Evolutionary conservation across 306 rosid species (phyloP), one percentile per base, ranked within the genome.

Genomic region (Astragalus glycyphyllos): DNA sequence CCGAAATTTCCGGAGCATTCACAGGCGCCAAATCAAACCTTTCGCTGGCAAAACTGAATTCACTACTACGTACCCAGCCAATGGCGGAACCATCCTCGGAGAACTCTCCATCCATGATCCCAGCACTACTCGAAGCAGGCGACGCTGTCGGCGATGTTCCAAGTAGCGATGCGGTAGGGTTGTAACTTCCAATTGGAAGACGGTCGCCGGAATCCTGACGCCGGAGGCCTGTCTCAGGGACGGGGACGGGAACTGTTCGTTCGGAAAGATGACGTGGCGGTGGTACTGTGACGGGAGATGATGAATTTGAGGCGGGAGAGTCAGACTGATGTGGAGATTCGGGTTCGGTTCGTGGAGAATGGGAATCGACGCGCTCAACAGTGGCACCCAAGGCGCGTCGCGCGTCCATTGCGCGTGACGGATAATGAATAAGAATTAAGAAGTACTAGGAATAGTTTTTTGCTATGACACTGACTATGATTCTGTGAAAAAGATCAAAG

Each of bases 341-440:
- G 7, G 79, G 16, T 2, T 54, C 73, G n/a, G 80, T 4, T 7
- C 49, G 67, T 32, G 66, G 38, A 26, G 90, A 63, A 82, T 83
- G 80, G 84, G 89, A 89, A 15, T 92, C 98, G 13, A 92, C 92
- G 56, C 71, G 92, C 68, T 89, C 90, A 75, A 63, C 72, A 17
- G 77, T 65, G 14, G 83, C 14, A 6, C 91, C 86, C 17, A 91
- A 71, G 67, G 44, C 55, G 8, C 88, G 93, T 66, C 85, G 87
- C 62, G 85, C 68, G 63, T 89, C 94, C 97, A 92, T 92, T 82
- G 44, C 32, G 61, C 50, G 73, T 40, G 58, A 34, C 9, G 13
- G 14, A 6, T 26, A 26, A 26, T 26, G 31, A 26, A 26, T 26
- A 0, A 4, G 4, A n/a, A n/a, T n/a, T n/a, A n/a, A n/a, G 31